Evolutionary conservation across 2,329 filamentous ascomycete species (phyloP), one percentile per base, ranked within the genome.

Genomic region (Aspergillus tamarii): DNA sequence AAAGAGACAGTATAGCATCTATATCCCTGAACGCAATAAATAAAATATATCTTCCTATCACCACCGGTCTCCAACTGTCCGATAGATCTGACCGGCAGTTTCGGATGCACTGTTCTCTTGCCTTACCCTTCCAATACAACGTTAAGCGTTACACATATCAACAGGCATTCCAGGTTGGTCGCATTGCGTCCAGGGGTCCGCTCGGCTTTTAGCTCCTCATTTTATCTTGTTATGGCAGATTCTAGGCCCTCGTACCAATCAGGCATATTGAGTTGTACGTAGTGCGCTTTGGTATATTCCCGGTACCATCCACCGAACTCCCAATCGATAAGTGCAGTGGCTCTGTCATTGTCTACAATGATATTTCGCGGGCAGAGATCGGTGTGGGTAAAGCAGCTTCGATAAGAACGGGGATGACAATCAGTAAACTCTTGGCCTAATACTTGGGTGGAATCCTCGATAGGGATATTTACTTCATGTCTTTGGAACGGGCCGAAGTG

Each of bases 281-380:
- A 48, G 23, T 57, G 55, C 6, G 60, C 32, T n/a, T 50, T 61
- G 1, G 43, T 56, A 52, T 61, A 53, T 45, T 53, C 60, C 60
- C 60, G 43, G 45, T 60, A 60, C 57, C 66, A 64, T n/a, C 62
- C 59, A 1, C 50, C 28, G 21, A 36, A 61, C n/a, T 58, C 54
- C 62, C 58, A 64, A 46, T 64, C 62, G 5, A 64, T 30, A 28
- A 52, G 9, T 1, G 39, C 59, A 26, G 53, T 16, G 14, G 57
- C 39, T n/a, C 46, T 54, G 4, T 32, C 59, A 41, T 39, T 32
- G 3, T 57, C 11, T 11, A 46, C 5, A 12, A 58, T 21, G 14
- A 58, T 58, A 34, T 58, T 48, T 7, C 54, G 52, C 9, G 30
- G 52, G 16, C 21, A 28, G 7, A 26, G n/a, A 9, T 39, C 52